Base-by-base conservation (phyloP, 257 asterid genomes). In the Thymus mandschuricus region DNA sequence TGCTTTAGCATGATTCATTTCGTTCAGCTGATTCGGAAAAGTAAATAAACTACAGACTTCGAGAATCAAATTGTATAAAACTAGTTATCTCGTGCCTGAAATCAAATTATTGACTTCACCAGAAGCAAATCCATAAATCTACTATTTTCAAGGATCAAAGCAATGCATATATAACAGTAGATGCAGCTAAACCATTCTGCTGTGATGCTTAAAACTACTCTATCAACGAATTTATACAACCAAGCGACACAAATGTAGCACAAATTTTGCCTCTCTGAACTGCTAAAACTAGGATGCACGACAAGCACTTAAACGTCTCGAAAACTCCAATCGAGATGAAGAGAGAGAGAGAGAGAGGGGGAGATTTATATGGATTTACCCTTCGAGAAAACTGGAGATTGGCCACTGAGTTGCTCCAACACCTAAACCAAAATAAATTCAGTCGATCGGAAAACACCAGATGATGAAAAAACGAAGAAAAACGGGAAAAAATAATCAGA, bases 321-420 rank as follows among this genome's bases (percentile, higher is more conserved):
- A 1, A 7, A 46, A 2, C 15, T 10, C 2, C 48, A 64, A 34
- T 9, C 27, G 28, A 5, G 33, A 12, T 13, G 3, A 8, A 6
- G 11, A 59, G 56, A 38, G 52, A 55, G 21, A 21, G 21, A 21
- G 21, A 21, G 21, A 21, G 21, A 21, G 21, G 21, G 21, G 21
- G 21, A 21, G 1, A 34, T n/a, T 10, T 1, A 3, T 2, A 30
- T 4, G 52, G 62, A 57, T 21, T 65, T 77, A 81, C 82, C 85
- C 78, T 81, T 81, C 3, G 85, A 81, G 85, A 81, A 81, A 60
- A 81, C 85, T 54, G 85, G 85, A 61, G 73, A 3, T 64, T 81
- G 85, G 40, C 82, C 82, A 70, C 85, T 81, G 64, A 81, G 85
- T 71, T 81, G 85, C 80, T 81, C 85, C 78, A 81, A 45, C 75